Evolutionary conservation across 805 yeast genomes (phyloP).

Genomic region (Candida yuanshanica): DNA sequence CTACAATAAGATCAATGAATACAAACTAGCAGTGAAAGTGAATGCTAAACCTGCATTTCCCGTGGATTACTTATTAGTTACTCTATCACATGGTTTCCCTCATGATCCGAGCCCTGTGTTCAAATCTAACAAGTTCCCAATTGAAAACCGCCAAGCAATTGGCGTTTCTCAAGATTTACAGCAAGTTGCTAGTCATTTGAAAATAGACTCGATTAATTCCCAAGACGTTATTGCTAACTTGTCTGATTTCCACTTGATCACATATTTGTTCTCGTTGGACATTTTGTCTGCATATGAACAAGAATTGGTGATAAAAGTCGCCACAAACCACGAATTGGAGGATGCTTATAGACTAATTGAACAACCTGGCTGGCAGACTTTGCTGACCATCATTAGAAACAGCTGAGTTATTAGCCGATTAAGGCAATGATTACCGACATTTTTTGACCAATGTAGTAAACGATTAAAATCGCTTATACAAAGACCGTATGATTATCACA

Average conservation of each 20-base stretch:
- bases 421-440: too few species aligned
- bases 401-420: background rate
- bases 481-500: too few species aligned
- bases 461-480: too few species aligned
- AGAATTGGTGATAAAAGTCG: constrained; percentile 41
- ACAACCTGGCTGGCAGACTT: constrained; percentile 76
- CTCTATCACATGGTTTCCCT: constrained; percentile 92
- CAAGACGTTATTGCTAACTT: constrained; percentile 30
- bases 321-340: constrained; percentile 34
- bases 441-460: too few species aligned
- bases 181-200: constrained; percentile 47
- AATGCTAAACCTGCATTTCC: constrained; percentile 92
- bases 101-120: constrained; percentile 49
- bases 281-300: constrained; percentile 55
- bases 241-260: constrained; percentile 74
- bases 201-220: constrained; percentile 23
- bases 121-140: constrained; percentile 48
- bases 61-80: constrained; percentile 80
- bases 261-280: constrained; percentile 50
- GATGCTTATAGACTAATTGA: constrained; percentile 50
- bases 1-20: constrained; percentile 80
- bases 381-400: constrained; percentile 47
- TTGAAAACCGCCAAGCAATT: constrained; percentile 73
- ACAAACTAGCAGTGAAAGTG: constrained; percentile 78
- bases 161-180: constrained; percentile 68